Base-by-base conservation (phyloP, 805 yeast genomes). In the Starmerella etchellsii region DNA sequence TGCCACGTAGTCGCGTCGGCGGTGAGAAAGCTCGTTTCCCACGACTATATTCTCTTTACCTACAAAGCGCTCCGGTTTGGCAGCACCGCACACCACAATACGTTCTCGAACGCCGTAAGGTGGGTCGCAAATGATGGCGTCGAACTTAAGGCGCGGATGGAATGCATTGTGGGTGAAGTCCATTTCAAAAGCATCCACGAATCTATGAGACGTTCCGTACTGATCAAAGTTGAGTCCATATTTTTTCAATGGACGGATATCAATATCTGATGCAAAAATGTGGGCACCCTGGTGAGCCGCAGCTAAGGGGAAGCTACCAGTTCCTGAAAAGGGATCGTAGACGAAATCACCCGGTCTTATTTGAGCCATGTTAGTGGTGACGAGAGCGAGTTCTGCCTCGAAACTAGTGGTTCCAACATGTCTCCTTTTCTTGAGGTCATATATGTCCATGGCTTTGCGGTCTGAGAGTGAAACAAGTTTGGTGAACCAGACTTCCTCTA, bases 91-190 rank as follows among this genome's bases (percentile, higher is more conserved):
- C 1, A 85, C 95, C 57, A 84, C 85, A 40, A 91, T 71, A 3
- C 97, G 94, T 59, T 91, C 98, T 51, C 98, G 69, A 2, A 91
- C 93, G 11, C 98, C 98, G 59, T 91, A 91, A 0, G 98, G 98
- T 2, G 98, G 98, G 61, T 91, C 98, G 56, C 96, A 85, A 2
- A 88, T 73, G 4, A 91, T 88, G 1, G 81, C 69, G 56, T 91
- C 95, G 13, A 91, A 68, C 22, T 50, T 55, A 20, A 91, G 60
- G 47, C 70, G 68, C 0, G 58, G 43, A 49, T 95, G 67, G 40
- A 91, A 65, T 3, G 95, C 79, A 58, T 81, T 80, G 57, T 91
- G 85, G 2, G 97, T 91, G 60, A 91, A 91, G 62, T 91, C 98
- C 91, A 91, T 82, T 14, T 93, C 78, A 51, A 83, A 51, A 0